Evolutionary conservation across 768 basidiomycete species (phyloP).

Genomic region (Clathrus columnatus): DNA sequence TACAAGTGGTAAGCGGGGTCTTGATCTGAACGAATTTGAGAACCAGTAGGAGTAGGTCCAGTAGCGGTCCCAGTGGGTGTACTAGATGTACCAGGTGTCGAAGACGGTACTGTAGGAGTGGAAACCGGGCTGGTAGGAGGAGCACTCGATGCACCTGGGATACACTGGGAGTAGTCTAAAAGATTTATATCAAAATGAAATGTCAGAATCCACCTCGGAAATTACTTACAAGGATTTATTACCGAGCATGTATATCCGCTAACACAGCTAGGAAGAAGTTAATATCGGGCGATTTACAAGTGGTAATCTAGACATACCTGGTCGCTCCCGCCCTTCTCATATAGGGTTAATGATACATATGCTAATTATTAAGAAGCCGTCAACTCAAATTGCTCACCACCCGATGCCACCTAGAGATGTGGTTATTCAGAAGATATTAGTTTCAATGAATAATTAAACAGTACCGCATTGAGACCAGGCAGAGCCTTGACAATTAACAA

Average conservation of each 20-base stretch:
- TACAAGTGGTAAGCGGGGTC: conserved; percentile 51
- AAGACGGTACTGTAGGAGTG: conserved; percentile 23
- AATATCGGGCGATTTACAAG: neutral
- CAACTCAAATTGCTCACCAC: neutral
- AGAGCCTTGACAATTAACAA: neutral
- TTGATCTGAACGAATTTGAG: conserved; percentile 44
- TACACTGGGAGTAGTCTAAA: conserved; percentile 50
- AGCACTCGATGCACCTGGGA: conserved; percentile 29
- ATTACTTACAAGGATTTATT: conserved; percentile 29
- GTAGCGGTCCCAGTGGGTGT: conserved; percentile 16
- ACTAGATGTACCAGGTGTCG: neutral
- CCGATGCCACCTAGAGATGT: conserved; percentile 4
- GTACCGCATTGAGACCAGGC: neutral
- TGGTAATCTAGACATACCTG: conserved; percentile 12
- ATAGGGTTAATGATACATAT: neutral
- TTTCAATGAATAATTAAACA: neutral
- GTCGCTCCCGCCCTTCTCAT: conserved; percentile 32
- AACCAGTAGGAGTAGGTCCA: conserved; percentile 24
- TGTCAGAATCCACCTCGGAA: neutral
- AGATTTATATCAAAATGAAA: neutral
- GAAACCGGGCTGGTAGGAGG: conserved; percentile 28
- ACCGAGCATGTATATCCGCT: conserved; percentile 35
- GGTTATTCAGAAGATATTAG: neutral
- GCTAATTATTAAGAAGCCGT: neutral
- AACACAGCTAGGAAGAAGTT: conserved; percentile 22